Evolutionary conservation across 305 asterid genomes (phyloP).

Genomic region (Lippia alba): DNA sequence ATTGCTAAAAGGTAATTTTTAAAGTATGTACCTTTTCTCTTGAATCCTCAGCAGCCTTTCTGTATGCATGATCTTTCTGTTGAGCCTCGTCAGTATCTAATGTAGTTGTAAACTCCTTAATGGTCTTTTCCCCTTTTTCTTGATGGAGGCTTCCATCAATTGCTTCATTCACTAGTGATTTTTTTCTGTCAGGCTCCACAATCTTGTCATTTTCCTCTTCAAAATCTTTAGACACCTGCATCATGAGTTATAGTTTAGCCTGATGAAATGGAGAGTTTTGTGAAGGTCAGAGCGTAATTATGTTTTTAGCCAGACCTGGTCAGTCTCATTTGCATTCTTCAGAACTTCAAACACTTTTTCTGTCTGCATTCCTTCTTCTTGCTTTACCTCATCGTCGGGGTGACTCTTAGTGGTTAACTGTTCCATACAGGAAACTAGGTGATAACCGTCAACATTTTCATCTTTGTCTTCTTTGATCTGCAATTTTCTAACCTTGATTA

Average conservation of each 20-base stretch:
- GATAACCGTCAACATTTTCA: constrained; percentile 35
- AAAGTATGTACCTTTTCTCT: constrained; percentile 45
- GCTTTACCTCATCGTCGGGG: constrained; percentile 40
- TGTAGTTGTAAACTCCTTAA: constrained; percentile 26
- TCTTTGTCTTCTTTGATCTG: constrained; percentile 46
- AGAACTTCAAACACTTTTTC: constrained; percentile 33
- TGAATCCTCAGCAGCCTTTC: constrained; percentile 34
- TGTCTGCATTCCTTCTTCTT: constrained; percentile 33
- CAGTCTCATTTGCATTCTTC: constrained; percentile 38
- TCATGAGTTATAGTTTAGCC: constrained; percentile 25
- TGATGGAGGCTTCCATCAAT: constrained; percentile 33
- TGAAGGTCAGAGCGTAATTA: constrained; percentile 25
- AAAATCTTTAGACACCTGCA: constrained; percentile 37
- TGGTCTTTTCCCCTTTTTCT: constrained; percentile 36
- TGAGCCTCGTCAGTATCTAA: constrained; percentile 37
- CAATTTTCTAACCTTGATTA: constrained; percentile 30
- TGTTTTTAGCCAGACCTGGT: constrained; percentile 32
- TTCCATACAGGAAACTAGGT: constrained; percentile 39
- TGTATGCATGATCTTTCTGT: constrained; percentile 30
- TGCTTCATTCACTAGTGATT: constrained; percentile 32
- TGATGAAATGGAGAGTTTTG: constrained; percentile 23
- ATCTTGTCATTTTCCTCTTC: constrained; percentile 34
- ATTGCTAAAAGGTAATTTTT: constrained; percentile 25
- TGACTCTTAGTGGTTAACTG: constrained; percentile 39
- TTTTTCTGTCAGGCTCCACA: constrained; percentile 30